Evolutionary conservation across 495 filamentous ascomycete species (phyloP), one percentile per base, ranked within the genome.

Genomic region (Glutinoglossum americanum): DNA sequence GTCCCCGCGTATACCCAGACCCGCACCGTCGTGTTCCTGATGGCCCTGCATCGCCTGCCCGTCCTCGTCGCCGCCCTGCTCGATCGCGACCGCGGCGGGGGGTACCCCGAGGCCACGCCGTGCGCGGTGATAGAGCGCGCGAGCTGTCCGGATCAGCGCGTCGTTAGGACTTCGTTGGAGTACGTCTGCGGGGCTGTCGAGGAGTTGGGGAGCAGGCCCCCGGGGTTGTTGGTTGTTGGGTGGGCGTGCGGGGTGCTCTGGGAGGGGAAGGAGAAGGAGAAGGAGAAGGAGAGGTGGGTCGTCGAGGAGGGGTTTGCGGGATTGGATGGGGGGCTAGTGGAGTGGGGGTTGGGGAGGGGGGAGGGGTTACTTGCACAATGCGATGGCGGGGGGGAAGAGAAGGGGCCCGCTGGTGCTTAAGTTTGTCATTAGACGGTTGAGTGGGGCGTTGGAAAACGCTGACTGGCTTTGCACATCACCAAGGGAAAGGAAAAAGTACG

Each of bases 101-200:
- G 21, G 68, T 69, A 47, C 65, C 59, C 59, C 0, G 17, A n/a
- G 21, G 21, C 73, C 21, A 89, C 85, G 3, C 89, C 89, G 0
- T 96, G 90, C 64, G 89, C 89, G 0, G 89, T 98, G 8, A 73
- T 98, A 44, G 92, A 98, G 67, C 74, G 92, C n/a, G 92, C 92
- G 0, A 89, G 83, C 45, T 98, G 92, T 67, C 81, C 87, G 0
- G 92, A 98, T 66, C 93, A 97, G 73, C 73, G 92, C 25, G 87
- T 97, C 33, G 87, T 97, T 39, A 74, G 92, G 54, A 87, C 87
- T 1, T 94, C 87, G 4, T 65, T 98, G 37, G 77, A 82, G 60
- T 75, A 83, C 64, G 84, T 96, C 7, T 82, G 74, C 39, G 73
- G 79, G 54, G 92, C 92, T 0, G 81, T 98, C 58, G 89, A 96